Conservation (phyloP, 306 rosid species). For the Vicia faba region DNA sequence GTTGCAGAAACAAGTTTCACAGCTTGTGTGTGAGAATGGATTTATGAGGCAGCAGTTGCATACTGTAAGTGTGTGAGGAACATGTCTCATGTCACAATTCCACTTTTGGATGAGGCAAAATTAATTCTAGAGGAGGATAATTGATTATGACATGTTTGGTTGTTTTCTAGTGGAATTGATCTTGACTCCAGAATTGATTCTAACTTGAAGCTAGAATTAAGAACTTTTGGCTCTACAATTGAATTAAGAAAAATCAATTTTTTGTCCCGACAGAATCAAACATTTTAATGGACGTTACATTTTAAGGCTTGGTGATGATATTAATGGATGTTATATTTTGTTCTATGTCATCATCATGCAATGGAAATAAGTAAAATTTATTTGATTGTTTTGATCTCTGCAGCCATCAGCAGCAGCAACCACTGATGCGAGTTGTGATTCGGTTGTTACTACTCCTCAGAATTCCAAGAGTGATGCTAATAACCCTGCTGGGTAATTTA, state of each 20-base stretch:
- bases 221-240: not conserved
- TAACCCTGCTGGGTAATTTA: conserved; percentile 95
- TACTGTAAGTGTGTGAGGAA: conserved; percentile 58
- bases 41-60: conserved; percentile 90
- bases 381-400: conserved; percentile 32
- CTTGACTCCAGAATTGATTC: not conserved
- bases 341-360: conserved; percentile 1
- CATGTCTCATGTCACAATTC: conserved; percentile 5
- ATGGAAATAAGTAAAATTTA: conserved; percentile 7
- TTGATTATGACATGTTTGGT: not conserved
- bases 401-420: conserved; percentile 84
- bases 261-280: not conserved
- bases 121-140: not conserved
- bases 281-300: not conserved
- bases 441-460: conserved; percentile 86
- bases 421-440: conserved; percentile 91
- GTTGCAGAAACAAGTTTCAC: conserved; percentile 96
- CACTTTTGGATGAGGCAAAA: not conserved
- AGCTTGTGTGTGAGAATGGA: conserved; percentile 93
- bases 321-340: conserved; percentile 6
- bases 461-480: conserved; percentile 80
- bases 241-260: not conserved
- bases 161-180: not conserved
- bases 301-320: not conserved
- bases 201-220: not conserved